These are phyloP conservation scores for Trichophyton verrucosum DNA, from an alignment of 2,329 filamentous ascomycete species.

Conservation along the genomic window DNA sequence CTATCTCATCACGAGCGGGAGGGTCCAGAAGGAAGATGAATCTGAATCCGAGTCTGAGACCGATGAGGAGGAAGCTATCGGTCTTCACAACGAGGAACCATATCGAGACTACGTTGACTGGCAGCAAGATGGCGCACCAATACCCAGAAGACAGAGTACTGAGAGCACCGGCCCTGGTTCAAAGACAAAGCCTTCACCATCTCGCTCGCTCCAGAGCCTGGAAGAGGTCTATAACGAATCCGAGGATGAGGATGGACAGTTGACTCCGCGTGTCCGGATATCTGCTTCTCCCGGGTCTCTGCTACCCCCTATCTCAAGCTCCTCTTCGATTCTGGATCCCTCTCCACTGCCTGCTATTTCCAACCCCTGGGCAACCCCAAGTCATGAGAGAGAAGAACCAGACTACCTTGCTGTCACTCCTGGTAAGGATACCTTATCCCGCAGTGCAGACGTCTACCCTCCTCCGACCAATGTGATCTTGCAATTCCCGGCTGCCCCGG, in stretches of 20 bases:
- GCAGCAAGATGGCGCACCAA: background rate
- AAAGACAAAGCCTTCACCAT: slow-evolving; percentile 17
- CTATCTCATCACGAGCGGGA: slow-evolving; percentile 88
- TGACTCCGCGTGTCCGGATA: slow-evolving; percentile 23
- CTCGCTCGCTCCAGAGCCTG: slow-evolving; percentile 24
- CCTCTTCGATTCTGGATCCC: slow-evolving; percentile 18
- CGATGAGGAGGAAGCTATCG: slow-evolving; percentile 46
- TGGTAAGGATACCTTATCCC: slow-evolving; percentile 16
- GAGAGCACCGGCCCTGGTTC: background rate
- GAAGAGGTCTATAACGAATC: slow-evolving; percentile 14
- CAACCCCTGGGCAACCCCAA: slow-evolving; percentile 27
- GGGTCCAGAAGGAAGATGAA: slow-evolving; percentile 46
- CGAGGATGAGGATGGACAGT: slow-evolving; percentile 22
- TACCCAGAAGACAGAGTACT: background rate
- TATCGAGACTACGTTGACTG: slow-evolving; percentile 25
- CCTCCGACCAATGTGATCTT: slow-evolving; percentile 25
- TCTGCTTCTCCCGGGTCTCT: slow-evolving; percentile 25
- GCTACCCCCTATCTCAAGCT: slow-evolving; percentile 22
- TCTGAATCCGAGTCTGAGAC: slow-evolving; percentile 52
- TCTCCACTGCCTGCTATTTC: slow-evolving; percentile 23
- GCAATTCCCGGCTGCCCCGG: slow-evolving; percentile 30
- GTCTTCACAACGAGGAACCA: slow-evolving; percentile 27
- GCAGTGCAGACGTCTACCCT: slow-evolving; percentile 9
- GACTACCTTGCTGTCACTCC: background rate
- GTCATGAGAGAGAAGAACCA: slow-evolving; percentile 3